phyloP scores from a whole-genome alignment of 148 eudicot genomes.

The Limonium bicolor region DNA sequence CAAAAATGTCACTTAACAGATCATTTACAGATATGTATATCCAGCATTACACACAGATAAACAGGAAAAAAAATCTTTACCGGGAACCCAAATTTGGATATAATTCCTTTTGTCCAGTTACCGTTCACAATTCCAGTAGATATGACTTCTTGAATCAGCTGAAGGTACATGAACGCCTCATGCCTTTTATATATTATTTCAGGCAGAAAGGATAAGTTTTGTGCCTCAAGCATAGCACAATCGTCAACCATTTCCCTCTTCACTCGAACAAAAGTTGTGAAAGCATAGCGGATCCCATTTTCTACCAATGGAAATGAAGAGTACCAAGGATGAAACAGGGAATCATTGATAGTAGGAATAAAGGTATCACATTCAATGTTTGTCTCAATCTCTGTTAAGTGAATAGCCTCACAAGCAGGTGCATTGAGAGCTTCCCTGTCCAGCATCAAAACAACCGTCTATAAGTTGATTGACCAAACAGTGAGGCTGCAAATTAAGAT shows the following conservation, averaged over 20 bases:
- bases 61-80: slow-evolving; percentile 76
- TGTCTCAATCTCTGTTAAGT: slow-evolving; percentile 66
- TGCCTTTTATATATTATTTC: slow-evolving; percentile 60
- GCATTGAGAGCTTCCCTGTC: slow-evolving; percentile 82
- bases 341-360: slow-evolving; percentile 53
- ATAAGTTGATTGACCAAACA: slow-evolving; percentile 1
- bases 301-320: slow-evolving; percentile 56
- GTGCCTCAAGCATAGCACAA: slow-evolving; percentile 24
- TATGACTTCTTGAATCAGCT: slow-evolving; percentile 54
- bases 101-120: slow-evolving; percentile 83
- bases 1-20: slow-evolving; percentile 6
- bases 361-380: slow-evolving; percentile 77
- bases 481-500: not conserved
- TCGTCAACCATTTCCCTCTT: slow-evolving; percentile 25
- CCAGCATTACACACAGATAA: slow-evolving; percentile 8
- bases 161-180: slow-evolving; percentile 62
- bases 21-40: slow-evolving; percentile 37
- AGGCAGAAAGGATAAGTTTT: slow-evolving; percentile 61
- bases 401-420: slow-evolving; percentile 81
- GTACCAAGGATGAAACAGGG: slow-evolving; percentile 76
- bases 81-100: slow-evolving; percentile 92
- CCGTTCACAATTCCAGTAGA: slow-evolving; percentile 51
- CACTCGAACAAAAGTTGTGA: slow-evolving; percentile 76
- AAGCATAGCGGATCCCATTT: slow-evolving; percentile 43
- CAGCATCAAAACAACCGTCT: slow-evolving; percentile 6